phyloP scores from a whole-genome alignment of 179 eudicot species.

The Actinidia arguta region DNA sequence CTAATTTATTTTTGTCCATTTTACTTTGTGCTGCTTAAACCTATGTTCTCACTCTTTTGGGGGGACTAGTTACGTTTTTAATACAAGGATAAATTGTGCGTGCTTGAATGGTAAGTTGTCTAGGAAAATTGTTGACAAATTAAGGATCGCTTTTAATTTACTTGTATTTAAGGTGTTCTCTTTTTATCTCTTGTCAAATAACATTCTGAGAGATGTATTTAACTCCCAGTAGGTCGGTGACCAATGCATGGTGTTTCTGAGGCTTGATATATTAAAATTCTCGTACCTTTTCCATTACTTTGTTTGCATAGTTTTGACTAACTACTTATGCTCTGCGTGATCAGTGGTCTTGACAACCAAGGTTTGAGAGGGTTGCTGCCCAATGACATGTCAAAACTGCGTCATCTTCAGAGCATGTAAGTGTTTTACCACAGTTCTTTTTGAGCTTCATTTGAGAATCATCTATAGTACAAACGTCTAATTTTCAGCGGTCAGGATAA shows the following conservation, averaged over 20 bases:
- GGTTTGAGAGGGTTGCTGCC: slow-evolving; percentile 92
- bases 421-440: slow-evolving; percentile 26
- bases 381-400: slow-evolving; percentile 66
- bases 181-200: not conserved
- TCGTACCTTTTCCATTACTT: not conserved
- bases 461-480: not conserved
- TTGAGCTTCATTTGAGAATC: slow-evolving; percentile 1
- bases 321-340: slow-evolving; percentile 24
- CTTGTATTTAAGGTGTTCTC: not conserved
- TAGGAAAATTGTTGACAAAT: not conserved
- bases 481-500: not conserved
- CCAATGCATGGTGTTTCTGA: not conserved
- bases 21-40: slow-evolving; percentile 1
- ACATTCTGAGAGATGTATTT: not conserved
- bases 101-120: not conserved
- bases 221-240: not conserved
- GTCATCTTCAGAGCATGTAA: slow-evolving; percentile 90
- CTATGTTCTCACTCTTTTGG: not conserved
- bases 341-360: slow-evolving; percentile 94
- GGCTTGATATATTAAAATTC: not conserved
- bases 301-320: not conserved
- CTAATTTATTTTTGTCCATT: slow-evolving; percentile 2
- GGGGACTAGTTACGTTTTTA: not conserved
- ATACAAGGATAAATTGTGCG: not conserved
- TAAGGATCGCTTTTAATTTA: not conserved